Evolutionary conservation across 495 filamentous ascomycete genomes (phyloP).

Genomic region (Aspergillus baeticus): DNA sequence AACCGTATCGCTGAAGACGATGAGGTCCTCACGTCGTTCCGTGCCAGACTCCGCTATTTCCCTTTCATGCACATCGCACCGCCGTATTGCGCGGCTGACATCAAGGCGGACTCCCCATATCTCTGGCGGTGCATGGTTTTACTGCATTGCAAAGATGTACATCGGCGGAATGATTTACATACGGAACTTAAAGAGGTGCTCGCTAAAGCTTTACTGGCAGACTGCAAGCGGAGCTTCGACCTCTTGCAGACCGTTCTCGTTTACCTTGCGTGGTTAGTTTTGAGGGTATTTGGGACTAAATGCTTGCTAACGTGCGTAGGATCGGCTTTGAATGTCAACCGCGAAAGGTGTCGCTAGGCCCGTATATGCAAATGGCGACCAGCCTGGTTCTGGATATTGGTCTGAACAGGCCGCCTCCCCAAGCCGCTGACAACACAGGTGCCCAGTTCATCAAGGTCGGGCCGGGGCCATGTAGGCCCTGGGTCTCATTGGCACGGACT

Average conservation of each 20-base stretch:
- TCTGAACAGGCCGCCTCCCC: conserved; percentile 5
- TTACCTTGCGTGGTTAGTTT: conserved; percentile 11
- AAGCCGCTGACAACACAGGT: background rate
- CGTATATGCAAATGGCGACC: conserved; percentile 11
- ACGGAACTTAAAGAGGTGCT: background rate
- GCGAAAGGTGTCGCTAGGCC: conserved; percentile 6
- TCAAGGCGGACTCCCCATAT: conserved; percentile 7
- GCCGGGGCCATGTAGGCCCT: background rate
- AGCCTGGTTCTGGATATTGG: conserved; percentile 13
- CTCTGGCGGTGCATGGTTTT: conserved; percentile 10
- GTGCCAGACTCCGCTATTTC: background rate
- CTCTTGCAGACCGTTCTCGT: conserved; percentile 11
- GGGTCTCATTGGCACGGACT: conserved; percentile 1
- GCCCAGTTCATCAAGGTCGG: conserved; percentile 1
- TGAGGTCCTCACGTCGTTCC: background rate
- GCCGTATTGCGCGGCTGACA: background rate
- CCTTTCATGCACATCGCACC: conserved; percentile 10
- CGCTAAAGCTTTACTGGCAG: conserved; percentile 1
- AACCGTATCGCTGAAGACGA: background rate
- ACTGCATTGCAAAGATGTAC: background rate
- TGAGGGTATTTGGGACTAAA: background rate
- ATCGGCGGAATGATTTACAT: background rate
- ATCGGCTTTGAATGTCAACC: conserved; percentile 1
- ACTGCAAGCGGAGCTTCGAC: conserved; percentile 5
- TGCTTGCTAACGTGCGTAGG: background rate